phyloP scores from a whole-genome alignment of 176 grass and related monocot genomes.

The Paspalum vaginatum region DNA sequence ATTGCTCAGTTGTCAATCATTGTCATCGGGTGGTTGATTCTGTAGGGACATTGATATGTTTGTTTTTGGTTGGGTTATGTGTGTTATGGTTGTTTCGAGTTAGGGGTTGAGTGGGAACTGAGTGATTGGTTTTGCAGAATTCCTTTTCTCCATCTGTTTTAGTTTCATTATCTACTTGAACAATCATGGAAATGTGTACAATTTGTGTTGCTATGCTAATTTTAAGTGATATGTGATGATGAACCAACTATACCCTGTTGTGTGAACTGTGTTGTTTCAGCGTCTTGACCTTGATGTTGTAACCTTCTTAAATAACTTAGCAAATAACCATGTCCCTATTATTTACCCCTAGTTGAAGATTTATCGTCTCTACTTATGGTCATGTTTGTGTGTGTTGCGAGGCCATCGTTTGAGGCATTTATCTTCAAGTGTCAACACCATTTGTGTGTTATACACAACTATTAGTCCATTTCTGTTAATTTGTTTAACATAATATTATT shows the following conservation, averaged over 20 bases:
- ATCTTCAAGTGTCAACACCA: too few relatives aligned
- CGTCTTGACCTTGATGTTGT: not conserved
- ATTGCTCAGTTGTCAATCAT: slow-evolving; percentile 42
- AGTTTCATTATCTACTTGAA: slow-evolving; percentile 33
- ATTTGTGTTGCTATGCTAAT: slow-evolving; percentile 38
- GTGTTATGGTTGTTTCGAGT: slow-evolving; percentile 38
- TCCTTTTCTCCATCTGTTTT: slow-evolving; percentile 31
- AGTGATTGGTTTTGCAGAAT: slow-evolving; percentile 40
- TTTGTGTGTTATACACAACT: too few relatives aligned
- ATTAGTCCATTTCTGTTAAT: too few relatives aligned
- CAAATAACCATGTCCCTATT: too few relatives aligned
- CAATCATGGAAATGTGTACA: slow-evolving; percentile 12
- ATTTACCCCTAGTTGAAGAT: too few relatives aligned
- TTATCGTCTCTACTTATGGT: too few relatives aligned
- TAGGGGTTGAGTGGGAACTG: slow-evolving; percentile 25
- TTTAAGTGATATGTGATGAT: not conserved
- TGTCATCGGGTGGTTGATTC: slow-evolving; percentile 19
- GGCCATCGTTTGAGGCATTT: too few relatives aligned
- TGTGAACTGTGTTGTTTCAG: slow-evolving; percentile 4
- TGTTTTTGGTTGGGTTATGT: slow-evolving; percentile 46
- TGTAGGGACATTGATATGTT: slow-evolving; percentile 47
- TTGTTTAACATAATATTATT: too few relatives aligned
- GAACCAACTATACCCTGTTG: not conserved
- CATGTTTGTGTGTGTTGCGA: too few relatives aligned
- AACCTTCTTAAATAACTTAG: too few relatives aligned